phyloP scores from a whole-genome alignment of 768 basidiomycete species.

The Glaciozyma martinii region DNA sequence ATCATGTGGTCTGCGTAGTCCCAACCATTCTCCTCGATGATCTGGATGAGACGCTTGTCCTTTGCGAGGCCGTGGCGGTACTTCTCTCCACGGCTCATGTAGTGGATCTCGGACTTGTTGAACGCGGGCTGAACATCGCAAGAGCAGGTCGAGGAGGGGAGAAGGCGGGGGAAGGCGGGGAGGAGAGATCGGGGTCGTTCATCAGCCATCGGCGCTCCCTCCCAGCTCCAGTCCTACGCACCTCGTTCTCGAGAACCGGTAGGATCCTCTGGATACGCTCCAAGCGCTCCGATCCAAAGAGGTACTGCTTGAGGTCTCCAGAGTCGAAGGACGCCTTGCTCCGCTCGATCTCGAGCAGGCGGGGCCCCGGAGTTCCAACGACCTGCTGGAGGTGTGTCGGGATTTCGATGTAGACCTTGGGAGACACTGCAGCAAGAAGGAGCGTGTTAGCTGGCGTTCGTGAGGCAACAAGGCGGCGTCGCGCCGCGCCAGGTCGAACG shows the following conservation, averaged over 20 bases:
- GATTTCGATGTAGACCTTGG: neutral
- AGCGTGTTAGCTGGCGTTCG: neutral
- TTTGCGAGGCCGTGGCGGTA: conserved; percentile 33
- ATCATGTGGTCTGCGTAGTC: conserved; percentile 24
- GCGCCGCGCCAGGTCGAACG: neutral
- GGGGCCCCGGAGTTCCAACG: conserved; percentile 15
- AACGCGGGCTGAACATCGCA: conserved; percentile 30
- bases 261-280: conserved; percentile 23
- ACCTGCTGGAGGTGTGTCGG: neutral
- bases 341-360: conserved; percentile 33
- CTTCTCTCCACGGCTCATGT: conserved; percentile 33
- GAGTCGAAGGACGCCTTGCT: conserved; percentile 22
- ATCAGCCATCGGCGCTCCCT: neutral
- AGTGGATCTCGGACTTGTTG: conserved; percentile 34
- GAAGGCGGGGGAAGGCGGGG: conserved; percentile 28
- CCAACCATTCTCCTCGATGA: conserved; percentile 32
- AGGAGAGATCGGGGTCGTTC: neutral
- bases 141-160: no score
- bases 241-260: conserved; percentile 25
- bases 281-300: conserved; percentile 24
- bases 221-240: neutral
- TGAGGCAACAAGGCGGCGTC: neutral
- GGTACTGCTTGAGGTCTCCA: conserved; percentile 23
- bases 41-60: conserved; percentile 34
- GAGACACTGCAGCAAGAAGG: neutral